These are phyloP conservation scores for Colletotrichum spaethianum DNA, from an alignment of 2,329 filamentous ascomycete genomes.

Conservation along the genomic window DNA sequence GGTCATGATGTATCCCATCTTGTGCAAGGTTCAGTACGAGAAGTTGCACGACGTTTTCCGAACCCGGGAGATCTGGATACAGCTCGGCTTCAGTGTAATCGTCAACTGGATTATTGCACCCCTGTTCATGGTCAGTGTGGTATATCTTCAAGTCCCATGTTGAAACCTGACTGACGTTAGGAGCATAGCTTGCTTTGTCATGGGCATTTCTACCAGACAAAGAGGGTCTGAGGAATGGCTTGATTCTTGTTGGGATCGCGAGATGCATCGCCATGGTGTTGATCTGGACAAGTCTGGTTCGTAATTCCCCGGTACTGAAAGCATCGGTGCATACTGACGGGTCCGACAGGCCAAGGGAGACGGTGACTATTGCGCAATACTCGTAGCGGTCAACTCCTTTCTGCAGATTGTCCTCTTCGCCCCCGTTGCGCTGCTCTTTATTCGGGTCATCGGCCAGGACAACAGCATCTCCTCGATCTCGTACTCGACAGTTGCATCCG, in stretches of 20 bases:
- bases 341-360: constrained; percentile 75
- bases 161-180: not conserved
- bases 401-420: constrained; percentile 83
- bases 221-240: constrained; percentile 70
- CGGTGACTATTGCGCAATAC: constrained; percentile 84
- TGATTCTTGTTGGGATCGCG: constrained; percentile 87
- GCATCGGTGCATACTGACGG: not conserved
- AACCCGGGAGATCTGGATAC: constrained; percentile 78
- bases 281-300: constrained; percentile 77
- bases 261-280: constrained; percentile 90
- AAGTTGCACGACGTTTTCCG: constrained; percentile 77
- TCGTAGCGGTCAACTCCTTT: constrained; percentile 82
- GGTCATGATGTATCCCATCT: constrained; percentile 95
- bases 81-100: constrained; percentile 82
- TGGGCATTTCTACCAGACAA: constrained; percentile 78
- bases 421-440: constrained; percentile 77
- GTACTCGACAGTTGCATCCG: constrained; percentile 81
- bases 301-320: not conserved
- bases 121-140: constrained; percentile 78
- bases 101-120: constrained; percentile 89
- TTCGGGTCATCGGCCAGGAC: constrained; percentile 74
- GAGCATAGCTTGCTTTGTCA: constrained; percentile 70
- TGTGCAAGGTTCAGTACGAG: constrained; percentile 89
- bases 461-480: constrained; percentile 56
- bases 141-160: not conserved